Evolutionary conservation across 192 early-diverging fungal species (phyloP).

Genomic region (Mortierella antarctica): DNA sequence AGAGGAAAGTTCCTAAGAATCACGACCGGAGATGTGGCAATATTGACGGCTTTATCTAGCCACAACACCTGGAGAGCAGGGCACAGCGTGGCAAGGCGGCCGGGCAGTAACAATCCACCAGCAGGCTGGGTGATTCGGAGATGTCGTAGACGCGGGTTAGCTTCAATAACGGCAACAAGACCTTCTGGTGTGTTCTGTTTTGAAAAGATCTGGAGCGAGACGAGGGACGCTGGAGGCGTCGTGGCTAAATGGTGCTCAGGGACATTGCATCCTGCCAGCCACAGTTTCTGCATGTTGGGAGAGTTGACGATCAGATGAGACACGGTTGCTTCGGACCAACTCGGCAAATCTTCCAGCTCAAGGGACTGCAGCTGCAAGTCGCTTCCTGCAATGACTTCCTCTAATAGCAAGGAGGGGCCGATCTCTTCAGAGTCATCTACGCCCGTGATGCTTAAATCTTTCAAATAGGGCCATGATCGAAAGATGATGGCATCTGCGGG

Average conservation of each 20-base stretch:
- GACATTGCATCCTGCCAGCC: background rate
- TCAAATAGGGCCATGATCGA: constrained; percentile 1
- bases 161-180: no score
- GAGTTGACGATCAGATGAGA: background rate
- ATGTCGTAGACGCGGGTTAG: no score
- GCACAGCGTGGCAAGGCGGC: no score
- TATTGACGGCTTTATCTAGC: no score
- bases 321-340: background rate
- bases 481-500: background rate
- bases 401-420: no score
- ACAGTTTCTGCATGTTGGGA: background rate
- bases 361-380: background rate
- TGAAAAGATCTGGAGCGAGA: background rate
- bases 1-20: background rate
- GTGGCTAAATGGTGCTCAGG: background rate
- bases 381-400: background rate
- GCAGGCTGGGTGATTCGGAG: no score
- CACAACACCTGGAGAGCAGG: no score
- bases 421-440: background rate
- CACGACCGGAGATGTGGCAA: no score
- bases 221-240: background rate
- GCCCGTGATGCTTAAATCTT: background rate
- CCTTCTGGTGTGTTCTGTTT: no score
- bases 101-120: no score
- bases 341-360: background rate